Evolutionary conservation across 495 filamentous ascomycete genomes (phyloP).

Genomic region (Platismatia glauca): DNA sequence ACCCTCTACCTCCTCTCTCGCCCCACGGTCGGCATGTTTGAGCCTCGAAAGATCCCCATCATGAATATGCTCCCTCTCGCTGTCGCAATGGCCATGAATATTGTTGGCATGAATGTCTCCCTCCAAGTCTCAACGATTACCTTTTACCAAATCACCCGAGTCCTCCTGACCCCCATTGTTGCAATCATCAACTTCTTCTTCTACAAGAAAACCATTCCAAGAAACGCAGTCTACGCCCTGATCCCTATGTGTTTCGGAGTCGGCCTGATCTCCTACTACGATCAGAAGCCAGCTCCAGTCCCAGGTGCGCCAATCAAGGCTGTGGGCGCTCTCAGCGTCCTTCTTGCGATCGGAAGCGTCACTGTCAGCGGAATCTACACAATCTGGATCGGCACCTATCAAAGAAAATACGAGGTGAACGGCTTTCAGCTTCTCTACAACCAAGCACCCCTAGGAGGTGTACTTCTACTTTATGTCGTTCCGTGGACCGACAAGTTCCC

Average conservation of each 20-base stretch:
- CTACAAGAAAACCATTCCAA: constrained; percentile 51
- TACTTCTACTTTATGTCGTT: constrained; percentile 55
- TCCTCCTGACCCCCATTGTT: constrained; percentile 61
- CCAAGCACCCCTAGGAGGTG: constrained; percentile 56
- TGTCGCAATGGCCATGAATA: constrained; percentile 55
- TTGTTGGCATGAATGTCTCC: constrained; percentile 66
- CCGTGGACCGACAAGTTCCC: constrained; percentile 58
- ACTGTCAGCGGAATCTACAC: constrained; percentile 61
- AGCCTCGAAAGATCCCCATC: constrained; percentile 44
- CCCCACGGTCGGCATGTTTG: constrained; percentile 52
- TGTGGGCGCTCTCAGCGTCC: constrained; percentile 47
- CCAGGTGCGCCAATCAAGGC: constrained; percentile 36
- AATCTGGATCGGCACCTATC: constrained; percentile 58
- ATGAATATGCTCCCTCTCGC: constrained; percentile 56
- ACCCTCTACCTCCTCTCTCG: constrained; percentile 58
- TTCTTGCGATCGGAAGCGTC: constrained; percentile 56
- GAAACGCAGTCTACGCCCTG: constrained; percentile 35
- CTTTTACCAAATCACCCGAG: constrained; percentile 66
- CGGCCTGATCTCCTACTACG: constrained; percentile 62
- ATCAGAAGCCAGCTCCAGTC: constrained; percentile 46
- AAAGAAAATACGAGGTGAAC: constrained; percentile 55
- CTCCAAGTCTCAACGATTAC: constrained; percentile 63
- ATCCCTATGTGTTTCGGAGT: constrained; percentile 60
- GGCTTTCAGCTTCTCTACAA: constrained; percentile 68
- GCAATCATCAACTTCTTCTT: constrained; percentile 59